Percentiles rank a stretch among this genome's conserved stretches.
Conservation (phyloP, 75 land plant genomes). For the Sequoiadendron giganteum region DNA sequence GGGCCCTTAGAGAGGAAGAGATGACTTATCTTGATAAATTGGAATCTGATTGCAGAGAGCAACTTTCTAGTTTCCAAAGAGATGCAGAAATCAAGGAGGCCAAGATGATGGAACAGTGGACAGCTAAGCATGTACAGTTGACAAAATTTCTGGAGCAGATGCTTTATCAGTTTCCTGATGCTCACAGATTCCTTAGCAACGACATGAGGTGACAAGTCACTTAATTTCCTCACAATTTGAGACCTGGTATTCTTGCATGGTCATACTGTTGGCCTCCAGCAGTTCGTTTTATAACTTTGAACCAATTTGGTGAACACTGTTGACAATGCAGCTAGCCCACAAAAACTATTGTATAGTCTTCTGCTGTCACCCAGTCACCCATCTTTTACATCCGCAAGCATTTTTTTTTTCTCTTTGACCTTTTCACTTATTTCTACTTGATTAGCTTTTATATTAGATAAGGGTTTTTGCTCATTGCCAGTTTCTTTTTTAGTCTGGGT, state of each 20-base stretch:
- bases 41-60: conserved; percentile 19
- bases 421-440: background rate
- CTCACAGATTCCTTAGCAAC: conserved; percentile 7
- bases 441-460: background rate
- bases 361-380: background rate
- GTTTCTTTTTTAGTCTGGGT: background rate
- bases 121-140: conserved; percentile 18
- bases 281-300: conserved; percentile 2
- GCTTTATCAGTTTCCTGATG: conserved; percentile 14
- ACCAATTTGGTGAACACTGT: background rate
- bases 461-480: background rate
- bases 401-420: background rate
- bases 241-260: background rate
- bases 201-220: background rate
- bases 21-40: conserved; percentile 17
- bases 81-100: conserved; percentile 31
- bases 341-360: conserved; percentile 5
- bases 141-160: conserved; percentile 22
- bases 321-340: background rate
- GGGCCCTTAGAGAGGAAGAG: conserved; percentile 26
- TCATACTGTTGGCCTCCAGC: background rate
- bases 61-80: conserved; percentile 22
- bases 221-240: background rate
- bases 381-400: background rate
- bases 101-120: conserved; percentile 27